Conservation (phyloP, 2,329 filamentous ascomycete species). For the Fonsecaea multimorphosa region DNA sequence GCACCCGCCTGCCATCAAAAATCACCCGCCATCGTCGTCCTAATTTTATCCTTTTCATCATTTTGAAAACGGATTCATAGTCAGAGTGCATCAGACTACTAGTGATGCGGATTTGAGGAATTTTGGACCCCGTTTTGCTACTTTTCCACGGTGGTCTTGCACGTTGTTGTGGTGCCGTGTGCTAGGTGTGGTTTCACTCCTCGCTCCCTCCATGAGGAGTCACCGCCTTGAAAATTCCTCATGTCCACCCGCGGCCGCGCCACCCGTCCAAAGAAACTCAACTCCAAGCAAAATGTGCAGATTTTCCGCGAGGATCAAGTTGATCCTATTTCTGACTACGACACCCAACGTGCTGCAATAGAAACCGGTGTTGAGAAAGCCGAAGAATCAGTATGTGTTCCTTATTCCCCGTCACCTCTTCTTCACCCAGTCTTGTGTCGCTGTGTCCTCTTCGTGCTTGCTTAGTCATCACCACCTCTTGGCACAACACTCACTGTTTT, state of each 20-base stretch:
- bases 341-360: conserved; percentile 80
- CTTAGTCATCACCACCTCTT: conserved; percentile 32
- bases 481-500: conserved; percentile 34
- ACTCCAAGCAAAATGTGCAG: conserved; percentile 83
- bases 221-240: conserved; percentile 26
- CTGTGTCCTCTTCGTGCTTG: conserved; percentile 29
- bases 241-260: conserved; percentile 45
- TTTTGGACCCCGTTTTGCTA: conserved; percentile 38
- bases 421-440: conserved; percentile 17
- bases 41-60: conserved; percentile 59
- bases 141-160: conserved; percentile 14
- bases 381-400: conserved; percentile 87
- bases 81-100: conserved; percentile 62
- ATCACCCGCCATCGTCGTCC: conserved; percentile 56
- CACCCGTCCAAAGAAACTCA: conserved; percentile 73
- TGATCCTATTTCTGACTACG: conserved; percentile 83
- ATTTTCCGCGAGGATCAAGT: conserved; percentile 91
- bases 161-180: conserved; percentile 8
- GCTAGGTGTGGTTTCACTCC: conserved; percentile 7
- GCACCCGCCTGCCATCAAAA: conserved; percentile 25
- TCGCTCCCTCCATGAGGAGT: conserved; percentile 26
- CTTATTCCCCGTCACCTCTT: conserved; percentile 16
- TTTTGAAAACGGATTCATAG: conserved; percentile 57
- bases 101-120: conserved; percentile 68
- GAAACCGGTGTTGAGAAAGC: conserved; percentile 96